Evolutionary conservation across 106 monocot genomes (phyloP), one percentile per base, ranked within the genome.

Genomic region (Chionographis japonica): DNA sequence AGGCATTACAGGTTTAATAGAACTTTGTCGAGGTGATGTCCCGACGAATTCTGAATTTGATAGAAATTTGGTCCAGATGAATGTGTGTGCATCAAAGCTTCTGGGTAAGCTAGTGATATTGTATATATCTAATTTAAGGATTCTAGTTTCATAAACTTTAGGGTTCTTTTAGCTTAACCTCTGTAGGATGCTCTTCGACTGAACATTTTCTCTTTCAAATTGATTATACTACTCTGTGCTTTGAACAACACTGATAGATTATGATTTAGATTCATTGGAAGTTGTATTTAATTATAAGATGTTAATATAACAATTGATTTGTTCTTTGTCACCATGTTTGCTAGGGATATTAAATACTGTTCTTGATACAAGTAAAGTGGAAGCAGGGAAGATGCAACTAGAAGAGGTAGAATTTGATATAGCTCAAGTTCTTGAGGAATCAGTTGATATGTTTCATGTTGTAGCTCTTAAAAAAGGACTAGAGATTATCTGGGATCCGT

Each of bases 401-500:
- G 83, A 92, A 69, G 83, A 93, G 46, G 75, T 68, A 2, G 98
- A 98, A 73, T 98, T 93, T 60, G 74, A 84, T 65, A 77, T 98
- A 14, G 68, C 85, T 36, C 77, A 87, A 51, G 82, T 83, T 27
- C 63, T 98, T 58, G 90, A 98, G 72, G 86, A 98, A 60, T 85
- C 92, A 0, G 75, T 85, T 38, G 87, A 98, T 52, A 66, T 83
- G 10, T 87, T 85, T 41, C 74, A 93, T 77, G 72, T 88, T 37
- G 80, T 80, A 4, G 98, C 85, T 16, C 61, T 87, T 12, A 74
- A 71, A 12, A 93, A 93, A 79, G 83, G 79, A 0, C 16, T 98
- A 4, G 93, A 98, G 67, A 74, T 98, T 43, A 90, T 93, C 37
- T 98, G 92, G 93, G 98, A 98, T 71, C 98, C 98, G 14, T 93